Evolutionary conservation across 768 basidiomycete species (phyloP), one percentile per base, ranked within the genome.

Genomic region (Russula virescens): DNA sequence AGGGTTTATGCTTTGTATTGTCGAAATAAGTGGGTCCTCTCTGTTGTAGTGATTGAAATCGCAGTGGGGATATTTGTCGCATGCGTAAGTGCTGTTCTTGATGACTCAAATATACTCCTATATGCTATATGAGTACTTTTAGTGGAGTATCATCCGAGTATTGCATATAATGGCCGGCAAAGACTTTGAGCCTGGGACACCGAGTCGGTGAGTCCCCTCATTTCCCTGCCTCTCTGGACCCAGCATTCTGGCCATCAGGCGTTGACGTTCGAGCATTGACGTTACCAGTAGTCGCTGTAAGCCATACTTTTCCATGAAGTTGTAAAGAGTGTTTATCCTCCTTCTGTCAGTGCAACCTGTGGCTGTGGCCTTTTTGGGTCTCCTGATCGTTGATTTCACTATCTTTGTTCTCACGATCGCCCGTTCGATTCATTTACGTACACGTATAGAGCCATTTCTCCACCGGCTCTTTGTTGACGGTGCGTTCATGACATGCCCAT

Each of bases 1-100:
- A 66, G 71, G 13, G 69, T 69, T 19, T 71, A 69, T 21, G 70
- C 70, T 1, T 53, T 72, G 54, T 71, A 71, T 55, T 57, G 62
- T n/a, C 66, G 70, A 19, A 70, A 63, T n/a, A 62, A 47, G 23
- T 62, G 62, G 26, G 57, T 72, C 28, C 60, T 71, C 14, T 5
- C 1, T 13, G 9, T 71, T 4, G 51, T 57, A 26, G 31, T 61
- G 28, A 5, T 58, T 5, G 65, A 66, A 46, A 28, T 60, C 5
- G 61, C 62, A 26, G 45, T 38, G 0, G 49, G 21, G 18, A 11
- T 60, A 6, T 0, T 19, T 43, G 5, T 45, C 5, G 47, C 19
- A 52, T 46, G n/a, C 19, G 40, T 61, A 55, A 43, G 59, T 50
- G 21, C 35, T 31, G 18, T 25, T 21, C 52, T 63, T 6, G 14